Conservation (phyloP, 2,329 filamentous ascomycete genomes). For the Echinosphaeria canescens region DNA sequence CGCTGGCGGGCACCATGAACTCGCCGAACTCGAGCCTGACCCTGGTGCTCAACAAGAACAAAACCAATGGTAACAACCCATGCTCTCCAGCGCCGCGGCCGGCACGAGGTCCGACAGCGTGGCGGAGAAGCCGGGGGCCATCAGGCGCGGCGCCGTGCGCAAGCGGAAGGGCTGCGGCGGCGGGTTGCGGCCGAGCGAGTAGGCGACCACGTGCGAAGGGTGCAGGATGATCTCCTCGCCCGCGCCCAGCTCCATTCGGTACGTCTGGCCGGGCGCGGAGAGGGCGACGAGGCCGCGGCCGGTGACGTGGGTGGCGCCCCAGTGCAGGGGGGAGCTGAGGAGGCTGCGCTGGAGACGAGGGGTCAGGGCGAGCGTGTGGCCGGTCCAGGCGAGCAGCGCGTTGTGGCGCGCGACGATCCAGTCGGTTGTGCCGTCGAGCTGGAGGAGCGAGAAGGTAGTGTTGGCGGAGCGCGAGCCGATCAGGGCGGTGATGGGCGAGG, state of each 20-base stretch:
- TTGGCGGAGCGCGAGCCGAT: constrained; percentile 73
- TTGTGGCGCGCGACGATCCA: constrained; percentile 85
- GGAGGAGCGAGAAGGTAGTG: constrained; percentile 71
- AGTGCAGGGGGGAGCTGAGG: constrained; percentile 54
- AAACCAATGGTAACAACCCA: too few species aligned
- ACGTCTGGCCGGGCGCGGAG: constrained; percentile 72
- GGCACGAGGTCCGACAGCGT: too few species aligned
- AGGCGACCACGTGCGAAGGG: constrained; percentile 80
- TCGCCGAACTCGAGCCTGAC: too few species aligned
- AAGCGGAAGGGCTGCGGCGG: constrained; percentile 68
- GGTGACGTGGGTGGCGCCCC: constrained; percentile 78
- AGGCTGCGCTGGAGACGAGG: constrained; percentile 48
- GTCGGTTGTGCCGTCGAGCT: constrained; percentile 82
- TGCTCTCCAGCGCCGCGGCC: too few species aligned
- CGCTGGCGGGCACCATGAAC: too few species aligned
- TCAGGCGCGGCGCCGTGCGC: too few species aligned
- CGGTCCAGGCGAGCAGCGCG: constrained; percentile 90
- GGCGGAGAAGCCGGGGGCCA: too few species aligned
- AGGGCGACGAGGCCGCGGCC: constrained; percentile 75
- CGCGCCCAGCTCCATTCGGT: constrained; percentile 58
- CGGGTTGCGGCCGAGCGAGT: constrained; percentile 50
- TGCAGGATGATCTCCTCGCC: constrained; percentile 86
- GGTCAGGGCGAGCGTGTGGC: constrained; percentile 58
- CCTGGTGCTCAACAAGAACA: too few species aligned
- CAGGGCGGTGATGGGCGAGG: constrained; percentile 69